Evolutionary conservation across 2,329 filamentous ascomycete genomes (phyloP).

Genomic region (Xylariaceae sp.): DNA sequence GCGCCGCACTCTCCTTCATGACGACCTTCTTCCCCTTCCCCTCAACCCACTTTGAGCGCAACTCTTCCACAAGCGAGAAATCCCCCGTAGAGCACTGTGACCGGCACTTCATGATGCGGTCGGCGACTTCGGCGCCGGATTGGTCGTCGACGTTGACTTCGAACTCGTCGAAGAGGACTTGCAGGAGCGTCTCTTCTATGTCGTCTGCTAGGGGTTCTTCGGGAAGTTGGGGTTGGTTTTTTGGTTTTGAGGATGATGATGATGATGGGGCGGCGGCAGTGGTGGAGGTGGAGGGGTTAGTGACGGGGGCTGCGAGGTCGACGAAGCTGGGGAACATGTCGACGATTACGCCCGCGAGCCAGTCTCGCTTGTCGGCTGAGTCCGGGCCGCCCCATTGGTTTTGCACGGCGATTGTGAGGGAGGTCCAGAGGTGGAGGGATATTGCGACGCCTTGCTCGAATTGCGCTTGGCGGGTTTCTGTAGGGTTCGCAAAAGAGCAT

Average conservation of each 20-base stretch:
- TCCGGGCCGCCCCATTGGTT: slow-evolving; percentile 85
- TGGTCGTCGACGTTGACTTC: slow-evolving; percentile 91
- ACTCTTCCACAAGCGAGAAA: slow-evolving; percentile 58
- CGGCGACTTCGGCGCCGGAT: slow-evolving; percentile 69
- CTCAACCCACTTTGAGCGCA: slow-evolving; percentile 61
- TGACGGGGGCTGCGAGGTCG: slow-evolving; percentile 31
- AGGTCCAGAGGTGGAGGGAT: slow-evolving; percentile 80
- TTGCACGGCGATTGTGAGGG: slow-evolving; percentile 80
- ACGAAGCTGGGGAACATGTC: slow-evolving; percentile 73
- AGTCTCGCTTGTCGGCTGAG: slow-evolving; percentile 84
- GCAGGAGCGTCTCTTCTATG: slow-evolving; percentile 77
- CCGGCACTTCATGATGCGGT: slow-evolving; percentile 65
- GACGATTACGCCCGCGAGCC: slow-evolving; percentile 84
- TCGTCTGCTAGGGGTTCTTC: slow-evolving; percentile 68
- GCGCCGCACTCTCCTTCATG: slow-evolving; percentile 27
- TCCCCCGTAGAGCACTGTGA: slow-evolving; percentile 61
- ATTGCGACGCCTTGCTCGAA: slow-evolving; percentile 89
- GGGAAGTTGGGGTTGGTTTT: slow-evolving; percentile 16
- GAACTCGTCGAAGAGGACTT: slow-evolving; percentile 95
- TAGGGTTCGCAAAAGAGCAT: too few relatives aligned
- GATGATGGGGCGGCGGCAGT: slow-evolving; percentile 9
- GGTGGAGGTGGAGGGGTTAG: slow-evolving; percentile 9
- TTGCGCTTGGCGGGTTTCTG: slow-evolving; percentile 55
- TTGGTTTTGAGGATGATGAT: slow-evolving; percentile 9
- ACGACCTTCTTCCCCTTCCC: slow-evolving; percentile 57